Percentiles rank a stretch among this genome's conserved stretches.
These are phyloP conservation scores for Durotheca rogersii DNA, from an alignment of 495 filamentous ascomycete genomes.

Conservation along the genomic window DNA sequence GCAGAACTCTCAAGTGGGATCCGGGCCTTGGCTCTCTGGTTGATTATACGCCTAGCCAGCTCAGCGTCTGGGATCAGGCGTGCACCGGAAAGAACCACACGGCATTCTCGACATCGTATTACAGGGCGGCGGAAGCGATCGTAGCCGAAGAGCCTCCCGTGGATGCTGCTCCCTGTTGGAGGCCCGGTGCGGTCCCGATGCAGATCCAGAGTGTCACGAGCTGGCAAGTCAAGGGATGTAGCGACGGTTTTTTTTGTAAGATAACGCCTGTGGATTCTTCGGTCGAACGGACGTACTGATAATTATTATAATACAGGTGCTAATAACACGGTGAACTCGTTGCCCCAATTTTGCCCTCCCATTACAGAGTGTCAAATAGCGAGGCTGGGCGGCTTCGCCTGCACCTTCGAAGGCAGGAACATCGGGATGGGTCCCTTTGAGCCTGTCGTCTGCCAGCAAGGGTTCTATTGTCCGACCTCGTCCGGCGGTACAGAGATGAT, in stretches of 20 bases:
- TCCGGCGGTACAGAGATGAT: constrained; percentile 35
- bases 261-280: neutral
- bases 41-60: neutral
- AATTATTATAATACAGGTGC: constrained; percentile 33
- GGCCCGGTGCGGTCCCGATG: constrained; percentile 35
- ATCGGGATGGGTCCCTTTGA: constrained; percentile 45
- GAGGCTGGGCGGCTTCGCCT: constrained; percentile 37
- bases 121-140: constrained; percentile 19
- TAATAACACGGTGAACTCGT: constrained; percentile 47
- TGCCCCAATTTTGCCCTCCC: constrained; percentile 51
- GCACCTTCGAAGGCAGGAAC: constrained; percentile 35
- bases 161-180: constrained; percentile 39
- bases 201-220: constrained; percentile 37
- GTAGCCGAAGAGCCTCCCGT: constrained; percentile 16
- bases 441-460: constrained; percentile 46
- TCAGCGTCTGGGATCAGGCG: constrained; percentile 35
- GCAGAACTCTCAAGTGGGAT: constrained; percentile 22
- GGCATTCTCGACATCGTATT: constrained; percentile 37
- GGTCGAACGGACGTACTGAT: constrained; percentile 13
- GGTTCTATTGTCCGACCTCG: constrained; percentile 45
- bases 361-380: constrained; percentile 38
- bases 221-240: constrained; percentile 42
- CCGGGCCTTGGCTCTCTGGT: constrained; percentile 10
- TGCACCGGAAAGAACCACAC: constrained; percentile 38
- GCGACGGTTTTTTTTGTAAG: constrained; percentile 45